Conservation (phyloP, 2,329 filamentous ascomycete genomes). For the Tolypocladium guangdongense region DNA sequence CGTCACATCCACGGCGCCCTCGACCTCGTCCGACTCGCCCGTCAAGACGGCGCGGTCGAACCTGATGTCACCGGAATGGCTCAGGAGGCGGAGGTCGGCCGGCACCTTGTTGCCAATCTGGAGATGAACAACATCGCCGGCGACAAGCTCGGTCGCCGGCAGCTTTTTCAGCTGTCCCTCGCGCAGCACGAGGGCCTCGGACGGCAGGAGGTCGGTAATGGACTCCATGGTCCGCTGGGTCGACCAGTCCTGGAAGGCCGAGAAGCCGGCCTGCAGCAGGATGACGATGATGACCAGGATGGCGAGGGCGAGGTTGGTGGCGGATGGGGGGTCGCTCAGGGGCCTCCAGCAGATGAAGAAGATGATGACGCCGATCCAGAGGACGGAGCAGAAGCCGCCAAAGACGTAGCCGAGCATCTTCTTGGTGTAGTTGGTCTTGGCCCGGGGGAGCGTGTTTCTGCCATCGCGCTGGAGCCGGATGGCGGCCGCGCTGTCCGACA, state of each 20-base stretch:
- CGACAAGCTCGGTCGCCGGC: conserved; percentile 30
- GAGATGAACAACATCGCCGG: conserved; percentile 34
- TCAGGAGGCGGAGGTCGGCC: conserved; percentile 32
- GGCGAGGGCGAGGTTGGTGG: conserved; percentile 32
- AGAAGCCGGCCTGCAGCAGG: conserved; percentile 33
- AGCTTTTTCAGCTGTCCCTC: conserved; percentile 29
- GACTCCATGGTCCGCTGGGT: conserved; percentile 34
- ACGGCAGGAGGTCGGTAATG: conserved; percentile 32
- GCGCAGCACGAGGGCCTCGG: conserved; percentile 30
- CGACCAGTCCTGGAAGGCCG: conserved; percentile 37
- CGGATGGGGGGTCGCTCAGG: conserved; percentile 31
- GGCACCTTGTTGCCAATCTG: conserved; percentile 37
- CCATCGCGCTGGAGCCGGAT: conserved; percentile 27
- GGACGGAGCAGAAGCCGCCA: conserved; percentile 35
- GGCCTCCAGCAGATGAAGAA: conserved; percentile 38
- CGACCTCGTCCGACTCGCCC: conserved; percentile 29
- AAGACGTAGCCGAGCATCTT: conserved; percentile 31
- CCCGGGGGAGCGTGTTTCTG: conserved; percentile 27
- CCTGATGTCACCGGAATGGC: conserved; percentile 28
- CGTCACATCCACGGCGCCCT: conserved; percentile 27
- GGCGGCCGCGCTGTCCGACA: conserved; percentile 21
- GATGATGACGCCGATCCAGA: conserved; percentile 34
- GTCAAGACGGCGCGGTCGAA: conserved; percentile 31
- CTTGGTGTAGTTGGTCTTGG: conserved; percentile 30
- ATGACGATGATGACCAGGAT: conserved; percentile 37